Evolutionary conservation across 139 green algal species (phyloP), one percentile per base, ranked within the genome.

Genomic region (Eudorina sp.): DNA sequence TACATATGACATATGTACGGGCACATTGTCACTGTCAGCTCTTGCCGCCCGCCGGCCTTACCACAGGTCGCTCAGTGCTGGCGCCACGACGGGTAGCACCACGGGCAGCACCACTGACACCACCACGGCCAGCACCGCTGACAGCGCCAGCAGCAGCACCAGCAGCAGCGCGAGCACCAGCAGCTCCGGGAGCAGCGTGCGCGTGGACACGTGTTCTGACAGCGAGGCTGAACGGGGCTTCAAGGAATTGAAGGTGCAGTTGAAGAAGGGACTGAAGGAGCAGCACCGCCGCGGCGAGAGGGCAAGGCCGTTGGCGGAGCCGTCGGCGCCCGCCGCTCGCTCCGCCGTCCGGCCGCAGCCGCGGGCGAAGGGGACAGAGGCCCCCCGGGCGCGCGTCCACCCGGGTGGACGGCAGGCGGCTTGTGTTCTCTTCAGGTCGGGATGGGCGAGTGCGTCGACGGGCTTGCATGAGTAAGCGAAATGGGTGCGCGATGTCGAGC

Each of bases 201-300:
- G n/a, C n/a, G n/a, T n/a, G n/a, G n/a, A n/a, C n/a, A n/a, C n/a
- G n/a, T n/a, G n/a, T n/a, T 53, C 78, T n/a, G 90, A 93, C 72
- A 92, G 77, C 4, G 96, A 97, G 68, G 90, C 96, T 70, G 96
- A 98, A 66, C 89, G 95, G 11, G 90, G 92, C 84, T 95, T 97
- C 86, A 91, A 93, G 18, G 96, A n/a, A n/a, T n/a, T n/a, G n/a
- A n/a, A 98, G 92, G 90, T 97, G 85, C 87, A 90, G 86, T n/a
- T 82, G 29, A 87, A 87, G n/a, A 62, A 88, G 53, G 73, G 77
- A 21, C 64, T 88, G 31, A 45, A 80, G 45, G 82, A 64, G 62
- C 96, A 99, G 92, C 94, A 97, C 90, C 94, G 96, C 74, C 93
- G 89, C 73, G 88, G 86, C 40, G 97, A 99, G 87, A 95, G 99